Conservation (phyloP, 441 rosid genomes). For the Erysimum pusillum region DNA sequence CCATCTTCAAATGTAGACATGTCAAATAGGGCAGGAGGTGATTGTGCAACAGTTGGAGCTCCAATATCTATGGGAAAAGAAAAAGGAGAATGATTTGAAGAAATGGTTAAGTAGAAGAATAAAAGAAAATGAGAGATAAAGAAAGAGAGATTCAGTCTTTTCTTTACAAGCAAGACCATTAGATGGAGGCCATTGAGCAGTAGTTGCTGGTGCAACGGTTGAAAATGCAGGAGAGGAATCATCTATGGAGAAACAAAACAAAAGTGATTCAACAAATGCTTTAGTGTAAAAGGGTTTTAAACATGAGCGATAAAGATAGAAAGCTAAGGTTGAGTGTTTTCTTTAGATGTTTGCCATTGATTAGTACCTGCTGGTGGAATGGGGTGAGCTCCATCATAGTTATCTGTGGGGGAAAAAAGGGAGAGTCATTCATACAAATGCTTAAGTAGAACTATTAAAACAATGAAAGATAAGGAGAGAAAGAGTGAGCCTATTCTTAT, state of each 20-base stretch:
- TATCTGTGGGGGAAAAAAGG: background rate
- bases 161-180: slow-evolving; percentile 12
- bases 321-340: slow-evolving; percentile 7
- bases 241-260: too few relatives aligned
- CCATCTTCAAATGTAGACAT: background rate
- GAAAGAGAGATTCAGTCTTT: slow-evolving; percentile 11
- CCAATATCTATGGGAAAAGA: slow-evolving; percentile 6
- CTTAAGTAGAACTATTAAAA: background rate
- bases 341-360: background rate
- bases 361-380: background rate
- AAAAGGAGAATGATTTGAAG: background rate
- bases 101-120: background rate
- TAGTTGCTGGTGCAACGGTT: background rate
- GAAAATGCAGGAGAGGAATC: too few relatives aligned
- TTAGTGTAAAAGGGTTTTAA: too few relatives aligned
- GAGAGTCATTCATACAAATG: background rate
- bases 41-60: slow-evolving; percentile 3
- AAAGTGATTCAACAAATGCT: too few relatives aligned
- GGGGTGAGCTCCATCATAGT: background rate
- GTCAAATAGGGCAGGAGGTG: background rate
- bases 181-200: background rate
- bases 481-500: background rate
- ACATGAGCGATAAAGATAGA: background rate
- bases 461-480: background rate
- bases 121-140: background rate